Base-by-base conservation (phyloP, 2,329 filamentous ascomycete genomes). In the Paraphaeosphaeria minitans region DNA sequence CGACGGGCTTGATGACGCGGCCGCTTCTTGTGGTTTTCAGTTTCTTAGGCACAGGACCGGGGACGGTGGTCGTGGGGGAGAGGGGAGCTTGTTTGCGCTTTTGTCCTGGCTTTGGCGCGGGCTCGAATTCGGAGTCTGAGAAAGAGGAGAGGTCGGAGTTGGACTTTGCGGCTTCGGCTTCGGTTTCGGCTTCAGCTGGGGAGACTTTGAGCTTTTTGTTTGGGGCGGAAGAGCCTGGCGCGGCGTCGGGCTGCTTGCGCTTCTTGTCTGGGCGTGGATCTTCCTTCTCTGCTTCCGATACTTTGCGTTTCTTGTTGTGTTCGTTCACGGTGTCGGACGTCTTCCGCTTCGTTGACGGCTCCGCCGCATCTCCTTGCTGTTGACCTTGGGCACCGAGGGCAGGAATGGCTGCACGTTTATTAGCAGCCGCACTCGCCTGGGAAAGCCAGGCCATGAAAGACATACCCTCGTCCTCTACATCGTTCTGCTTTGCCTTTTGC, bases 391-490 rank as follows among this genome's bases (percentile, higher is more conserved):
- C 47, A 12, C 19, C 47, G 6, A 13, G 31, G 24, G 31, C 13
- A 27, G 33, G 19, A 24, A n/a, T 39, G 27, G 48, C 48, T 39
- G 33, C 33, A n/a, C 1, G 4, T 12, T 8, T 14, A n/a, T 19
- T 19, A 51, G 35, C 22, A 51, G 48, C 33, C 21, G 12, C 24
- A 9, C 33, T 41, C 16, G 14, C 24, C 33, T 50, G 48, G 9
- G 48, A 39, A 13, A 51, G 35, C 48, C 33, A 51, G 12, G 39
- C 33, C 48, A 51, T 51, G 21, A 41, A 51, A 16, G 48, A 29
- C 48, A 51, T 39, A 39, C 33, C 33, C 33, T 51, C n/a, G n/a
- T n/a, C n/a, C n/a, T n/a, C n/a, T n/a, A n/a, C n/a, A n/a, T n/a
- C n/a, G n/a, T n/a, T n/a, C n/a, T n/a, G n/a, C n/a, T n/a, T n/a